Base-by-base conservation (phyloP, 441 rosid species). In the Pelargonium citronellum region DNA sequence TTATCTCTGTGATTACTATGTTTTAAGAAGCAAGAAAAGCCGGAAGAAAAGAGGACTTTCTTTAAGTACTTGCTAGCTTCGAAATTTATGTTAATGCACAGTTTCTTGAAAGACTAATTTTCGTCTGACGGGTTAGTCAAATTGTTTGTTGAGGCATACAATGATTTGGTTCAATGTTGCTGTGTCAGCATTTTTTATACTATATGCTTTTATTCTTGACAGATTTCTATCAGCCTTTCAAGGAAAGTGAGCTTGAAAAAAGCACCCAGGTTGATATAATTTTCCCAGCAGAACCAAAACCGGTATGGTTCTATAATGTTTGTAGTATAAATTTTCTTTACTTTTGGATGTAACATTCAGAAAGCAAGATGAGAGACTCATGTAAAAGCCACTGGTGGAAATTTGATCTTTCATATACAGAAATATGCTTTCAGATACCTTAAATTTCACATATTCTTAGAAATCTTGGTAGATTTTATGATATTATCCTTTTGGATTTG, bases 181-280 rank as follows among this genome's bases (percentile, higher is more conserved):
- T 16, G 49, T 2, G 22, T 22, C 30, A 17, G 64, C 64, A 19
- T 58, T 20, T 16, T 16, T 16, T 19, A 24, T 20, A 17, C 16
- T 39, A 17, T 16, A 74, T 64, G 22, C 19, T 67, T 74, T 55
- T 39, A 19, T 64, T 73, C 68, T 73, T 41, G 76, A 65, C 82
- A 95, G 99, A 95, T 84, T 89, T 92, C 76, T 89, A 88, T 78
- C 83, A 95, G 37, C 99, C 98, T 34, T 82, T 91, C 16, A 82
- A 84, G 89, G 95, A 89, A 81, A 97, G 91, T 76, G 92, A 89
- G 74, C 75, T 88, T 73, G 96, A 92, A 69, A 97, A 89, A 79
- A 87, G 86, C 69, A 88, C 97, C 4, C 96, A 75, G 79, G 98
- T 95, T 66, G 84, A 75, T 37, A 89, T 95, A 67, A 78, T 92